A percentile compares a stretch with the other conserved stretches of the same genome.
Conservation (phyloP, 331 rosid genomes). For the Prunus yedoensis region DNA sequence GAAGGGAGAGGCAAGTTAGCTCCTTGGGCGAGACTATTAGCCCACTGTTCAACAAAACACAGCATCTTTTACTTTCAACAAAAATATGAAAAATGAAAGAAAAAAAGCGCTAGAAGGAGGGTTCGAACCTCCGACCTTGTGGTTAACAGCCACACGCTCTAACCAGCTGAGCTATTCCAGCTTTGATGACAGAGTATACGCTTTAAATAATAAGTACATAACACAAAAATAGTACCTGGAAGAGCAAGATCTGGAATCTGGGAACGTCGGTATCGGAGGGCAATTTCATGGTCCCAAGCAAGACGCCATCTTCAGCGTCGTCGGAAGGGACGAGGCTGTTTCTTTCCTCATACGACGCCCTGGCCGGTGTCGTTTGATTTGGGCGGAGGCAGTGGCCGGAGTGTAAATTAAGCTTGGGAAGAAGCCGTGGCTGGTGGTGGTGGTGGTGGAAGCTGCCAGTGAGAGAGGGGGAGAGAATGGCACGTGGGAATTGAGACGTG, state of each 20-base stretch:
- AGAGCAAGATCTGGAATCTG: conserved; percentile 67
- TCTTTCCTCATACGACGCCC: conserved; percentile 39
- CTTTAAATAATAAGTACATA: rapidly evolving
- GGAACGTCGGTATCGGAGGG: conserved; percentile 57
- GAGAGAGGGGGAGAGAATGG: conserved; percentile 22
- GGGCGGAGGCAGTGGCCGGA: conserved; percentile 6
- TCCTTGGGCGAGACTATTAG: conserved; percentile 89
- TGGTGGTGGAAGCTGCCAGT: conserved; percentile 4
- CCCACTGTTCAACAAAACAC: conserved; percentile 56
- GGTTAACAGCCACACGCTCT: conserved; percentile 63
- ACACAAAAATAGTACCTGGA: conserved; percentile 46
- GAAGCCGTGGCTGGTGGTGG: conserved; percentile 13
- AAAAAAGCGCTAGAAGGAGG: conserved; percentile 41
- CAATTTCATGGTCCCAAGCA: conserved; percentile 82
- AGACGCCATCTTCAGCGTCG: conserved; percentile 62
- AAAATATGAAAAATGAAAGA: neutral
- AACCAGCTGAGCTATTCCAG: conserved; percentile 54
- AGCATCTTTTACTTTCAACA: neutral
- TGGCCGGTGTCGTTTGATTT: conserved; percentile 23
- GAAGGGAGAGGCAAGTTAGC: conserved; percentile 79
- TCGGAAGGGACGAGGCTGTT: conserved; percentile 26
- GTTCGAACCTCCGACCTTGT: conserved; percentile 64
- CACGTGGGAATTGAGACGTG: conserved; percentile 24
- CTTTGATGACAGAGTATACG: neutral
- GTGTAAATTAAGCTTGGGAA: conserved; percentile 25